phyloP scores from a whole-genome alignment of 2,329 filamentous ascomycete species.

The Fusarium nurragi region DNA sequence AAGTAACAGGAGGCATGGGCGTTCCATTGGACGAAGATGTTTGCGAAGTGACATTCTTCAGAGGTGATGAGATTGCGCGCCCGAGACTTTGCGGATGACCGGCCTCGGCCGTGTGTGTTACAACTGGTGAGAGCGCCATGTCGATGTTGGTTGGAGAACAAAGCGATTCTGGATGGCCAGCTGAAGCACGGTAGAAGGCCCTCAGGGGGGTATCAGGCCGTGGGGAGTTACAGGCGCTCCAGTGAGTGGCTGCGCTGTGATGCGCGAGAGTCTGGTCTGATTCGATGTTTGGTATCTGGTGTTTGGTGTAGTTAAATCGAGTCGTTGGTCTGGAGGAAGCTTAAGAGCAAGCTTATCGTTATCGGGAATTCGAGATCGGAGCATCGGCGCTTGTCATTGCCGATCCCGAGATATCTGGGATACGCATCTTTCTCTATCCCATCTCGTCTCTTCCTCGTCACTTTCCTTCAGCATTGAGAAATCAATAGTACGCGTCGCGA shows the following conservation, averaged over 20 bases:
- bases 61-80: constrained; percentile 54
- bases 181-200: not conserved
- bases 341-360: constrained; percentile 32
- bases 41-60: constrained; percentile 52
- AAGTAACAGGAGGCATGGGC: constrained; percentile 49
- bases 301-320: not conserved
- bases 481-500: not conserved
- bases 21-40: constrained; percentile 56
- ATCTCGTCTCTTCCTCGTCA: not conserved
- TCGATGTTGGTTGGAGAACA: constrained; percentile 46
- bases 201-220: not conserved
- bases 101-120: constrained; percentile 52
- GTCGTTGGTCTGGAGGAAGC: constrained; percentile 3
- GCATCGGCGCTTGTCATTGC: constrained; percentile 23
- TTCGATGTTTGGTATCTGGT: not conserved
- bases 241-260: not conserved
- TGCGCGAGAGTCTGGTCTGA: not conserved
- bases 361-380: constrained; percentile 26
- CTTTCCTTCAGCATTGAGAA: not conserved
- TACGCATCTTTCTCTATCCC: not conserved
- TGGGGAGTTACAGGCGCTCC: rapidly evolving
- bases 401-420: constrained; percentile 1
- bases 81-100: constrained; percentile 39
- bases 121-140: constrained; percentile 60
- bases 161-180: constrained; percentile 12